These are phyloP conservation scores for Talaromyces atroroseus DNA, from an alignment of 2,329 filamentous ascomycete genomes.

Conservation along the genomic window DNA sequence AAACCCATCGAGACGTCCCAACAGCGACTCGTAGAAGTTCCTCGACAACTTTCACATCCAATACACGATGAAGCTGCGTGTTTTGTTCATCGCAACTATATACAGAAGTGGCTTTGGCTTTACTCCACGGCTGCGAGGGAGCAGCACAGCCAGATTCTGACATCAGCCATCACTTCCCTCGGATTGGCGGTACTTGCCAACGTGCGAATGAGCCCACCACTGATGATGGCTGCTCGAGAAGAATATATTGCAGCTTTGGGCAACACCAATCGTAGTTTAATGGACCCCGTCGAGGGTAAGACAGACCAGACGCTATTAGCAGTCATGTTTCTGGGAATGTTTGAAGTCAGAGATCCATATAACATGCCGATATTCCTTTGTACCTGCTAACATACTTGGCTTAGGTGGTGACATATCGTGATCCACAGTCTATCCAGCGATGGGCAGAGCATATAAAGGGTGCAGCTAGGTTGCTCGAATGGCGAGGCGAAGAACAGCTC, in stretches of 20 bases:
- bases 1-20: too few species aligned
- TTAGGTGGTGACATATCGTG: constrained; percentile 11
- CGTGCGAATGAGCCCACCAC: constrained; percentile 10
- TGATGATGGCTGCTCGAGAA: constrained; percentile 13
- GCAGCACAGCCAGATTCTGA: neutral
- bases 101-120: constrained; percentile 6
- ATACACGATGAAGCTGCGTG: constrained; percentile 8
- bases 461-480: constrained; percentile 13
- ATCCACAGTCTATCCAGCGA: constrained; percentile 12
- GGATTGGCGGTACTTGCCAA: constrained; percentile 14
- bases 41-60: constrained; percentile 2
- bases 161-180: constrained; percentile 11
- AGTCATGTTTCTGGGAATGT: constrained; percentile 14
- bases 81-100: constrained; percentile 13
- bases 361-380: neutral
- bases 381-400: neutral
- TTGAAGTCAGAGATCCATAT: constrained; percentile 4
- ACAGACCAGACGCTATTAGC: constrained; percentile 13
- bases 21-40: neutral
- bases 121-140: constrained; percentile 1
- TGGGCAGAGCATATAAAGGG: constrained; percentile 17
- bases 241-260: constrained; percentile 14
- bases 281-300: constrained; percentile 1
- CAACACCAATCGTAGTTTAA: constrained; percentile 9
- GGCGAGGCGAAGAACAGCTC: constrained; percentile 13